These are phyloP conservation scores for Saksenaea vasiformis DNA, from an alignment of 371 early-diverging fungal species.

Conservation along the genomic window DNA sequence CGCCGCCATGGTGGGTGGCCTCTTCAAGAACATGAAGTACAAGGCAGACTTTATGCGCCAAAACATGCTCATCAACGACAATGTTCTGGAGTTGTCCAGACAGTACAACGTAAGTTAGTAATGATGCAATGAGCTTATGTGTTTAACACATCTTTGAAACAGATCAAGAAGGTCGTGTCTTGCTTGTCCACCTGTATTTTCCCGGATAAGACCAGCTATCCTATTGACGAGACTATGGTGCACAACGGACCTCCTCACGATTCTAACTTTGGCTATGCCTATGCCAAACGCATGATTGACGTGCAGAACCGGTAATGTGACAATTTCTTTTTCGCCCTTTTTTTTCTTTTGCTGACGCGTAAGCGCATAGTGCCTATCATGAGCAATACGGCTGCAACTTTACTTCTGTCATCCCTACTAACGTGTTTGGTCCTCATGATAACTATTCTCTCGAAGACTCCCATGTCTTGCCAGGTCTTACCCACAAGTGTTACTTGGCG, in stretches of 20 bases:
- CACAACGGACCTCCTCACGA: slow-evolving; percentile 87
- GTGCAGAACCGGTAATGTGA: slow-evolving; percentile 74
- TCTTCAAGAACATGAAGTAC: slow-evolving; percentile 86
- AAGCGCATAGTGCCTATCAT: slow-evolving; percentile 63
- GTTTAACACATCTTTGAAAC: not conserved
- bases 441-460: slow-evolving; percentile 83
- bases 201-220: slow-evolving; percentile 86
- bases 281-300: slow-evolving; percentile 89
- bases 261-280: slow-evolving; percentile 89
- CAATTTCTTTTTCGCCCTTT: not conserved
- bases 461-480: slow-evolving; percentile 85
- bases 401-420: slow-evolving; percentile 87
- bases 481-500: slow-evolving; percentile 86
- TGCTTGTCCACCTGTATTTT: slow-evolving; percentile 90
- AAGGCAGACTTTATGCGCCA: slow-evolving; percentile 80
- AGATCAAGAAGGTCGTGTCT: slow-evolving; percentile 85
- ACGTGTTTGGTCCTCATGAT: slow-evolving; percentile 87
- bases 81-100: slow-evolving; percentile 70
- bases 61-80: slow-evolving; percentile 84
- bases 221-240: slow-evolving; percentile 89
- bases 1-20: slow-evolving; percentile 87
- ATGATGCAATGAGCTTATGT: no score
- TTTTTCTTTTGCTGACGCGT: not conserved
- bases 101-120: slow-evolving; percentile 57
- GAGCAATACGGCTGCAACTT: slow-evolving; percentile 84